Conservation (phyloP, 805 yeast species). For the Starmerella tilneyi region DNA sequence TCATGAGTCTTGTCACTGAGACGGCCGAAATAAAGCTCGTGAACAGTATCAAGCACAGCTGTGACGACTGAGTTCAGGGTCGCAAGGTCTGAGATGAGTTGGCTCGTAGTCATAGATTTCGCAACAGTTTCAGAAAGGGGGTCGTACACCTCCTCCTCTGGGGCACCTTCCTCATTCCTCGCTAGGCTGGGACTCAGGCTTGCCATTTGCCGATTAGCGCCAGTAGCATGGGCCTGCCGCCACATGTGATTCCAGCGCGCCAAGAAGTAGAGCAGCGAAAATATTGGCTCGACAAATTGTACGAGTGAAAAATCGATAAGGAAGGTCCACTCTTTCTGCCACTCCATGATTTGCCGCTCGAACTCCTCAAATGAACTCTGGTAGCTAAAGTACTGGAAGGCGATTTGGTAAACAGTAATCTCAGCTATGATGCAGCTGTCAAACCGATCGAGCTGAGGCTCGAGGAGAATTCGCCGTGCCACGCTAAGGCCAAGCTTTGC, state of each 20-base stretch:
- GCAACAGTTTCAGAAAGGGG: neutral
- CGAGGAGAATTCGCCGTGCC: constrained; percentile 47
- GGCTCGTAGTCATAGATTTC: constrained; percentile 10
- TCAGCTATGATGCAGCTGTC: constrained; percentile 80
- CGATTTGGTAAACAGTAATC: constrained; percentile 47
- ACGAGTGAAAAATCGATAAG: constrained; percentile 58
- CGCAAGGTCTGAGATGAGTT: constrained; percentile 33
- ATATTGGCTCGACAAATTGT: constrained; percentile 64
- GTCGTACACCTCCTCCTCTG: no score
- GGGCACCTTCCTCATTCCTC: no score
- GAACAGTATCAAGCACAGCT: constrained; percentile 35
- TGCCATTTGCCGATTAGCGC: no score
- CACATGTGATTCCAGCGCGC: constrained; percentile 10
- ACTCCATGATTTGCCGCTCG: constrained; percentile 41
- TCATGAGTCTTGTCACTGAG: constrained; percentile 63
- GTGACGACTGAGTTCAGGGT: constrained; percentile 38
- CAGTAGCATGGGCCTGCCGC: neutral
- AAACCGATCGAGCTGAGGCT: constrained; percentile 57
- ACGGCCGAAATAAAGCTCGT: constrained; percentile 53
- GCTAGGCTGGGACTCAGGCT: no score
- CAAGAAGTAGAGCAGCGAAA: constrained; percentile 44
- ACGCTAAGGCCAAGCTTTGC: constrained; percentile 51
- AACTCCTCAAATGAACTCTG: constrained; percentile 32
- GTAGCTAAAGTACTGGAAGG: constrained; percentile 48
- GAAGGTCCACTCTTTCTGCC: constrained; percentile 64